Evolutionary conservation across 306 rosid genomes (phyloP).

Genomic region (Sindora glabra): DNA sequence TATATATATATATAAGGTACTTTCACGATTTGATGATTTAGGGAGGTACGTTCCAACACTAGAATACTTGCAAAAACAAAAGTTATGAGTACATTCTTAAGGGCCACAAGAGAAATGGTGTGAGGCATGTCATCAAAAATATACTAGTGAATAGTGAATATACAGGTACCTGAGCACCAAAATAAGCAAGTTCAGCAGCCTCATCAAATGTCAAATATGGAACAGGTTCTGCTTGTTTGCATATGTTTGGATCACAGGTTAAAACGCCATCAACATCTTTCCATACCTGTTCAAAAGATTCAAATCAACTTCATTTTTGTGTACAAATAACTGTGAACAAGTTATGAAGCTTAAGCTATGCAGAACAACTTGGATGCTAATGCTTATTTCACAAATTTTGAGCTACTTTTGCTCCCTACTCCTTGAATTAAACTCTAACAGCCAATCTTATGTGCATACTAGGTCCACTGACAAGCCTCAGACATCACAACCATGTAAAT

Average conservation of each 20-base stretch:
- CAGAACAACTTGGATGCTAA: not conserved
- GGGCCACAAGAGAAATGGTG: too few species aligned
- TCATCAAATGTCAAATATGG: conserved; percentile 92
- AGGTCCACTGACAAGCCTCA: not conserved
- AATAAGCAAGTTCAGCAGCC: conserved; percentile 98
- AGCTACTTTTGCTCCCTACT: conserved; percentile 1
- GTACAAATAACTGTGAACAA: too few species aligned
- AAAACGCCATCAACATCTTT: conserved; percentile 98
- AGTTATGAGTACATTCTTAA: too few species aligned
- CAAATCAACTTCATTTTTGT: not conserved
- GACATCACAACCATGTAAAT: not conserved
- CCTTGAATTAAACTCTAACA: conserved; percentile 2
- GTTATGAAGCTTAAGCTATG: not conserved
- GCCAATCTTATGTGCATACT: not conserved
- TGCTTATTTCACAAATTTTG: not conserved
- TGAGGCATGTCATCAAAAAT: too few species aligned
- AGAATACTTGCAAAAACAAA: too few species aligned
- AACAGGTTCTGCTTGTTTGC: conserved; percentile 64
- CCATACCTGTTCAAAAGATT: conserved; percentile 72
- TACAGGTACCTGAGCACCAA: conserved; percentile 87
- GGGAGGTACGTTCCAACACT: too few species aligned
- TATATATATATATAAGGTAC: too few species aligned
- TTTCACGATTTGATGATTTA: too few species aligned
- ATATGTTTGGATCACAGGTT: conserved; percentile 87
- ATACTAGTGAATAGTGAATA: not conserved